Base-by-base conservation (phyloP, 1,139 yeast genomes). In the Saccharomyces hybrid region DNA sequence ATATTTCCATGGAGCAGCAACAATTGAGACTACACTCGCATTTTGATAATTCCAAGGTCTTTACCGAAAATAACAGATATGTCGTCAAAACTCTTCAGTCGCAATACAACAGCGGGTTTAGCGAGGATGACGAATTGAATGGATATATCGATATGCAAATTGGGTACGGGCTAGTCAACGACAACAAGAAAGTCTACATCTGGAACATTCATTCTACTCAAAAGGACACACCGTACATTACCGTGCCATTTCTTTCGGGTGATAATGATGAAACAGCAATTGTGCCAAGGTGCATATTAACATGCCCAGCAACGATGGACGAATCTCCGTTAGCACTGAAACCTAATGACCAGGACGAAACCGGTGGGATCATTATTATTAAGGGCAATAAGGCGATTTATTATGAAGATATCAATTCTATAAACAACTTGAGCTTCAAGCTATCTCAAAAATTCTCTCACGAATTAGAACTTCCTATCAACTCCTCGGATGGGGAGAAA, bases 151-250 rank as follows among this genome's bases (percentile, higher is more conserved):
- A 84, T 66, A 74, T 78, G 41, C 62, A 61, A 8, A 78, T 88
- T 2, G 75, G 76, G 44, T 81, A 78, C 65, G 83, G 88, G 0
- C 72, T 86, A 32, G 76, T 80, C 7, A 73, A 82, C 3, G 77
- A 82, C 21, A 74, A 73, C 28, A 71, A 75, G 12, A 73, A 81
- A 47, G 76, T 86, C 34, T 78, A 80, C 63, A 85, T 86, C 4
- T 90, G 96, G 93, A 76, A 81, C 54, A 86, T 84, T 65, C 74
- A 76, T 53, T 79, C 89, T 0, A 76, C 80, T 8, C 87, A 84
- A 58, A 69, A 75, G 27, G 72, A 78, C 3, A 89, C 95, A 0
- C 74, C 81, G 38, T 80, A 85, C 16, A 62, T 72, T 32, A 70
- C 75, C 24, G 72, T 78, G 49, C 75, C 78, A 19, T 60, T 74